phyloP scores from a whole-genome alignment of 139 green algal genomes.

The Chlorella sorokiniana region DNA sequence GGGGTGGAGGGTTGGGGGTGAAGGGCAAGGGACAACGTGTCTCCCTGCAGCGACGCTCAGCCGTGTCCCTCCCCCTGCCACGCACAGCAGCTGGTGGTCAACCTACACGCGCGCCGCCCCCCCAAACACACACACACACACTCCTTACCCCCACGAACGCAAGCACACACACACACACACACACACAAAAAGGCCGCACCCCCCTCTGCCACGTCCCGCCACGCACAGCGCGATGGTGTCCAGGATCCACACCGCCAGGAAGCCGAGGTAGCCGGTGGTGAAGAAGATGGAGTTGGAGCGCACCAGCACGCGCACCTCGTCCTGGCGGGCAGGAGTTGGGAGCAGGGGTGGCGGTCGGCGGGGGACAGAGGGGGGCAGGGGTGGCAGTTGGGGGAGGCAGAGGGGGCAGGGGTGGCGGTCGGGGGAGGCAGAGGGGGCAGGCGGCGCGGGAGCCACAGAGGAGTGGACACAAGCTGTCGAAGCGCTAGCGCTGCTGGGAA shows the following conservation, averaged over 20 bases:
- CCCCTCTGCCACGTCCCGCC: too few species aligned
- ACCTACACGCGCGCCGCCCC: neutral
- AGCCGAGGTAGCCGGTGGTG: constrained; percentile 71
- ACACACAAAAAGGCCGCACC: neutral
- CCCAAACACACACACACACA: neutral
- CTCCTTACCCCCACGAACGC: neutral
- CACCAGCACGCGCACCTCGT: constrained; percentile 73
- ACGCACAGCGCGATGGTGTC: constrained; percentile 52
- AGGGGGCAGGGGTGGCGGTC: neutral
- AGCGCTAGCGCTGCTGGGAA: too few species aligned
- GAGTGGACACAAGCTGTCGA: too few species aligned
- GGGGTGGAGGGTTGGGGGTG: neutral
- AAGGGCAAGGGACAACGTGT: too few species aligned
- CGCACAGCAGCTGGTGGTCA: neutral
- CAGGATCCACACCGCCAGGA: constrained; percentile 70
- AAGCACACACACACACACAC: neutral
- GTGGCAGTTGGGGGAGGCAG: neutral
- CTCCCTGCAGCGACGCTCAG: too few species aligned
- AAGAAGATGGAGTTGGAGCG: constrained; percentile 70
- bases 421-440: neutral
- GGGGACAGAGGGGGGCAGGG: neutral
- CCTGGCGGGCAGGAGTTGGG: constrained; percentile 44
- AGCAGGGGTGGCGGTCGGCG: neutral
- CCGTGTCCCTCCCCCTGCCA: too few species aligned
- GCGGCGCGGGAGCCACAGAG: too few species aligned